Conservation (phyloP, 78 protist genomes). For the Dictyostelium purpureum region DNA sequence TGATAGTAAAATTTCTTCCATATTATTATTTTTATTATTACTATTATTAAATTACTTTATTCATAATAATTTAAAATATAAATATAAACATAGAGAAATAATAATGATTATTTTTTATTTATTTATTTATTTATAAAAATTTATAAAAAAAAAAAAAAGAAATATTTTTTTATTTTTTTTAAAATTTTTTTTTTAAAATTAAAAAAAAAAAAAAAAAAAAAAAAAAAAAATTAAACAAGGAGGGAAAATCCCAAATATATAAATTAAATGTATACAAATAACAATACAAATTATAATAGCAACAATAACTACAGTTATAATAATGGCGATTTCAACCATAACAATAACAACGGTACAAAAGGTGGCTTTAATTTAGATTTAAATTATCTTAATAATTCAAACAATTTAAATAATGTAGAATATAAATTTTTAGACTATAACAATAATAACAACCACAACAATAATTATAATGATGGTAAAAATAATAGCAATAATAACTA, state of each 20-base stretch:
- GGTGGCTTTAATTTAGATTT: background rate
- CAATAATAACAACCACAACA: background rate
- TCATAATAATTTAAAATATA: background rate
- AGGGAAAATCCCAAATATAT: background rate
- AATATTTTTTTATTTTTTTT: background rate
- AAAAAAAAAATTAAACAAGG: background rate
- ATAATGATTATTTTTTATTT: too few species aligned
- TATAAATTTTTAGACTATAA: too few species aligned
- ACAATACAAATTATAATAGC: background rate
- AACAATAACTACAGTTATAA: too few species aligned
- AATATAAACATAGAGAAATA: background rate
- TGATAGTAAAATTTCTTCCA: background rate
- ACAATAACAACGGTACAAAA: background rate
- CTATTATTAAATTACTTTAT: background rate
- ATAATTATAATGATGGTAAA: background rate
- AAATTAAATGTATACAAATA: background rate
- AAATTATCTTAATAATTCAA: too few species aligned
- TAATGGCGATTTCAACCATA: background rate
- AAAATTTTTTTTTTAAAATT: background rate
- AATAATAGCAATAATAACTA: background rate
- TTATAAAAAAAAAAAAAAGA: background rate
- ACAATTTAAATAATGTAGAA: background rate
- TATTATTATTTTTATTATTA: background rate
- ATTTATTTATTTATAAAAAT: too few species aligned
- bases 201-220: too few species aligned